Evolutionary conservation across 805 yeast species (phyloP).

Genomic region (Candida chilensis): DNA sequence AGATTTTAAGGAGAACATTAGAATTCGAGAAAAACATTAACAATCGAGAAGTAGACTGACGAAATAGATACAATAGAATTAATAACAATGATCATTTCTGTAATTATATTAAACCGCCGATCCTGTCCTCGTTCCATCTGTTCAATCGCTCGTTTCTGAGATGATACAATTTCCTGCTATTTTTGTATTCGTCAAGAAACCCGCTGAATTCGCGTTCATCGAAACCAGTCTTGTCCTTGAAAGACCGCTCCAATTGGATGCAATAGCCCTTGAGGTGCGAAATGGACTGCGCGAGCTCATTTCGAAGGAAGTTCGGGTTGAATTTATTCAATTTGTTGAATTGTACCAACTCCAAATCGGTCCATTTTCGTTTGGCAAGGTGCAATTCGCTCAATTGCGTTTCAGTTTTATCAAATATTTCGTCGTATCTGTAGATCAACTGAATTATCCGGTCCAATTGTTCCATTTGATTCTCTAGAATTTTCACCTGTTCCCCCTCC

Average conservation of each 20-base stretch:
- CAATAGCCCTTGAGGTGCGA: no score
- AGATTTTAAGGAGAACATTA: no score
- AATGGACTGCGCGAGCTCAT: neutral
- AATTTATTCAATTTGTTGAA: neutral
- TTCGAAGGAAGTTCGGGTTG: neutral
- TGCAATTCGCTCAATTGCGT: slow-evolving; percentile 9
- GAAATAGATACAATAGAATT: no score
- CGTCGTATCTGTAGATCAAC: slow-evolving; percentile 11
- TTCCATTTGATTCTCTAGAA: slow-evolving; percentile 8
- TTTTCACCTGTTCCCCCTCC: slow-evolving; percentile 4
- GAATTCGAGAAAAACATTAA: no score
- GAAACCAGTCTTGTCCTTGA: no score
- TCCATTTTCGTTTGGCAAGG: neutral
- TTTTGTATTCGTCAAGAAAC: slow-evolving; percentile 31
- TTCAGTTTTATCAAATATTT: slow-evolving; percentile 11
- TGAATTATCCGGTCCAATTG: slow-evolving; percentile 12
- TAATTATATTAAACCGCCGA: slow-evolving; percentile 16
- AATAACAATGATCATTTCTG: no score
- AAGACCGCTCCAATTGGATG: no score
- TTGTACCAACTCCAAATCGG: neutral
- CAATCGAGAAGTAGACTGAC: no score
- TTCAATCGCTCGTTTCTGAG: slow-evolving; percentile 34
- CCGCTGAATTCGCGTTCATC: slow-evolving; percentile 10
- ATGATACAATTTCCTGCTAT: slow-evolving; percentile 32
- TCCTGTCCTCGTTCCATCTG: slow-evolving; percentile 36